Evolutionary conservation across 257 asterid species (phyloP).

Genomic region (Mentha longifolia): DNA sequence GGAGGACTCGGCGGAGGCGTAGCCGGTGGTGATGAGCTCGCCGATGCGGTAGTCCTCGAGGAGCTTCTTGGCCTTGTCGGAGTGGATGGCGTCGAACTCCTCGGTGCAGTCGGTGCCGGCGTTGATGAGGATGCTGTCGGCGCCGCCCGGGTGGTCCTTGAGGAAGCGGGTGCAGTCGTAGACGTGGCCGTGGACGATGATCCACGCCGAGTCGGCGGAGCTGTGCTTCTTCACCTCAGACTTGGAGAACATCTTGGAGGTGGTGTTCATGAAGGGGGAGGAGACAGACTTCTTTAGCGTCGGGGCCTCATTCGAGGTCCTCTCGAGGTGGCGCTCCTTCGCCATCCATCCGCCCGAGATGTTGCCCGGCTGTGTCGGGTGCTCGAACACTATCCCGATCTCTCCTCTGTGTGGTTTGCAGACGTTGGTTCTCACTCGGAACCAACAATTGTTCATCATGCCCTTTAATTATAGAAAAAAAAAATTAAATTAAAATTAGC

Average conservation of each 20-base stretch:
- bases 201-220: slow-evolving; percentile 81
- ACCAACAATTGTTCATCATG: slow-evolving; percentile 99
- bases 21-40: slow-evolving; percentile 71
- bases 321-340: slow-evolving; percentile 69
- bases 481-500: too few relatives aligned
- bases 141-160: slow-evolving; percentile 90
- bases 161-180: slow-evolving; percentile 83
- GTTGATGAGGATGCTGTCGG: slow-evolving; percentile 87
- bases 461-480: too few relatives aligned
- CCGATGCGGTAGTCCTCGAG: slow-evolving; percentile 83
- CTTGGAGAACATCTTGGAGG: slow-evolving; percentile 53
- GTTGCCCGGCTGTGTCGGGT: slow-evolving; percentile 91
- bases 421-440: slow-evolving; percentile 73
- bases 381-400: slow-evolving; percentile 88
- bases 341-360: slow-evolving; percentile 98
- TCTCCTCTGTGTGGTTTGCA: slow-evolving; percentile 88
- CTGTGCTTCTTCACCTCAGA: slow-evolving; percentile 81
- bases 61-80: slow-evolving; percentile 74
- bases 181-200: slow-evolving; percentile 85
- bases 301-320: slow-evolving; percentile 47
- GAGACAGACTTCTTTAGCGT: slow-evolving; percentile 74
- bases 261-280: slow-evolving; percentile 86
- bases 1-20: slow-evolving; percentile 66
- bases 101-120: slow-evolving; percentile 93
- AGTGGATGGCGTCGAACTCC: slow-evolving; percentile 94